Evolutionary conservation across 768 basidiomycete species (phyloP), one percentile per base, ranked within the genome.

Genomic region (Boletus bicolor): DNA sequence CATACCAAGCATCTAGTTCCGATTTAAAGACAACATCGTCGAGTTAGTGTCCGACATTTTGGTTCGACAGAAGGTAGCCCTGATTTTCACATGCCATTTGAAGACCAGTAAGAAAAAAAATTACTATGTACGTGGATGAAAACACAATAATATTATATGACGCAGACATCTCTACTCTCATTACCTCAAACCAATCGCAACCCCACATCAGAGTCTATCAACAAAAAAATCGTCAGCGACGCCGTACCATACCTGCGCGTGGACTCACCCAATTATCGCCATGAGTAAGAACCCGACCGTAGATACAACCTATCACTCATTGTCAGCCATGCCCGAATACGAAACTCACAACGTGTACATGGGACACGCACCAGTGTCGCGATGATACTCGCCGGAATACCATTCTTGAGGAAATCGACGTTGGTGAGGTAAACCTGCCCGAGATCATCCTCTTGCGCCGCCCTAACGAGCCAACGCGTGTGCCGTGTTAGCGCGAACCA

Each of bases 371-470:
- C 93, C 62, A 88, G 66, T 0, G 89, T 85, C 14, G 96, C 90
- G 43, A 98, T 84, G 53, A 97, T 77, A 60, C 92, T 94, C n/a
- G 95, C 92, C 0, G 93, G 95, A 17, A 98, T 84, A 44, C 95
- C 93, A 61, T 93, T 94, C 77, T 91, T 92, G 62, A 97, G 73
- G 75, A 98, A 97, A 72, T 98, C 95, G 9, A 87, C 71, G 68
- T 91, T 86, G 48, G 86, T 75, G 44, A 94, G 77, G 76, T 97
- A 99, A 37, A 89, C 73, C 63, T 93, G 85, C 3, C 97, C 96
- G 50, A 98, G 80, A 66, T 97, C 94, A 69, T 98, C 89, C 66
- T 97, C 95, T 70, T 96, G 91, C 7, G 92, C 91, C 5, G 92
- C 91, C 47, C 90, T 92, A 64, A 37, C 42, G 37, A 44, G n/a